phyloP scores from a whole-genome alignment of 2,329 filamentous ascomycete species.

The Ilyonectria destructans region DNA sequence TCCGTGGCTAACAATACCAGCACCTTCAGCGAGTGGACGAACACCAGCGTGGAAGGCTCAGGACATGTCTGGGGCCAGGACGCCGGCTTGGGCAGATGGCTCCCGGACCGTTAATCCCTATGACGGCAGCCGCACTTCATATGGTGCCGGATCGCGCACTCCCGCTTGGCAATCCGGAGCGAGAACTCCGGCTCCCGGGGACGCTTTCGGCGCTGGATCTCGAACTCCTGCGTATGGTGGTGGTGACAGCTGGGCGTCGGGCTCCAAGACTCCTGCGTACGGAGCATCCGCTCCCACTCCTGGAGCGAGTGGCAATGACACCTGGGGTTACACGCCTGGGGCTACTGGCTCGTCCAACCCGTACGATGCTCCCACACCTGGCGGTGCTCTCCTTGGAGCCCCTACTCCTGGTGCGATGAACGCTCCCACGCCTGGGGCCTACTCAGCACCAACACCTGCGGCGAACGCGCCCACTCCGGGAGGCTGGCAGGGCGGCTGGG shows the following conservation, averaged over 20 bases:
- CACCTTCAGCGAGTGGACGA: conserved; percentile 70
- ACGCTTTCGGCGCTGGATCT: conserved; percentile 78
- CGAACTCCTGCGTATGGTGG: conserved; percentile 77
- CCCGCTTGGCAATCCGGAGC: conserved; percentile 86
- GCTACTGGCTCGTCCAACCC: conserved; percentile 60
- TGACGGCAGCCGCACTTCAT: conserved; percentile 83
- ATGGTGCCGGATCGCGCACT: conserved; percentile 81
- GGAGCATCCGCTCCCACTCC: conserved; percentile 73
- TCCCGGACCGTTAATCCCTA: conserved; percentile 80
- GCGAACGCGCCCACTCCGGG: conserved; percentile 80
- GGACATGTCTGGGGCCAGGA: conserved; percentile 72
- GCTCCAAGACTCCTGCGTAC: conserved; percentile 86
- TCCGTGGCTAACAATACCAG: conserved; percentile 57
- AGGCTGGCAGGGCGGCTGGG: conserved; percentile 73
- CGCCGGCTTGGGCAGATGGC: conserved; percentile 80
- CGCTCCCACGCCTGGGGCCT: conserved; percentile 81
- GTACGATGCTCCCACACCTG: conserved; percentile 82
- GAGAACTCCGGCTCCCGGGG: conserved; percentile 76
- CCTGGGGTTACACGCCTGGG: conserved; percentile 74
- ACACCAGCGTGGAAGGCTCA: conserved; percentile 76
- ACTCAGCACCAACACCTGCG: conserved; percentile 76
- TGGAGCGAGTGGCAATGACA: conserved; percentile 71
- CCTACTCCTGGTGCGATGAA: conserved; percentile 75
- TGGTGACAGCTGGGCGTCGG: conserved; percentile 75
- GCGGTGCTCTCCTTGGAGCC: conserved; percentile 71